A percentile compares a stretch with the other conserved stretches of the same genome.
phyloP scores from a whole-genome alignment of 441 rosid genomes.

The Populus trichocarpa region DNA sequence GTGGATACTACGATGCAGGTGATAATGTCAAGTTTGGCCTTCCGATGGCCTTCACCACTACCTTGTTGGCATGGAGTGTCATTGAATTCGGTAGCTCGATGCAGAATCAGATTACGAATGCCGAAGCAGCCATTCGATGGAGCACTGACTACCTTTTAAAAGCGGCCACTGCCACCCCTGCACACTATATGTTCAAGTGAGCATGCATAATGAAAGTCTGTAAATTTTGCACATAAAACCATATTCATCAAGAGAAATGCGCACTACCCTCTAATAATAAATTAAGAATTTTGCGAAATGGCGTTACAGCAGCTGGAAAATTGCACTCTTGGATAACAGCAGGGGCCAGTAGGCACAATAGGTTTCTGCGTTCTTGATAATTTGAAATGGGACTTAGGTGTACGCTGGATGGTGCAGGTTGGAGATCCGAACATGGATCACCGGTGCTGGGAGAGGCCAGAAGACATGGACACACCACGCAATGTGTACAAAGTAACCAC shows the following conservation, averaged over 20 bases:
- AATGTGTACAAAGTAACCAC: slow-evolving; percentile 53
- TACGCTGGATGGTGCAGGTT: slow-evolving; percentile 36
- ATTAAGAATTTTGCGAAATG: neutral
- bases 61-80: slow-evolving; percentile 65
- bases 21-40: slow-evolving; percentile 70
- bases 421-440: slow-evolving; percentile 71
- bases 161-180: slow-evolving; percentile 61
- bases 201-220: slow-evolving; percentile 3
- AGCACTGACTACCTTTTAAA: slow-evolving; percentile 58
- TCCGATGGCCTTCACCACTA: slow-evolving; percentile 72
- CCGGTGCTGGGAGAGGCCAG: slow-evolving; percentile 27
- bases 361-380: neutral
- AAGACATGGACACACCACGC: slow-evolving; percentile 74
- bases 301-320: neutral
- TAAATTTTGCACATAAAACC: neutral
- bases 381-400: neutral
- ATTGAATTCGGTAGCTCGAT: slow-evolving; percentile 61
- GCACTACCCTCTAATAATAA: too few species aligned
- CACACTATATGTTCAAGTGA: slow-evolving; percentile 60
- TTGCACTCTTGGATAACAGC: neutral
- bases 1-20: slow-evolving; percentile 75
- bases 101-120: slow-evolving; percentile 40
- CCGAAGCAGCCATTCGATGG: slow-evolving; percentile 62
- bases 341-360: neutral
- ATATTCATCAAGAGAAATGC: neutral